Evolutionary conservation across 2,329 filamentous ascomycete species (phyloP).

Genomic region (Apiospora marii): DNA sequence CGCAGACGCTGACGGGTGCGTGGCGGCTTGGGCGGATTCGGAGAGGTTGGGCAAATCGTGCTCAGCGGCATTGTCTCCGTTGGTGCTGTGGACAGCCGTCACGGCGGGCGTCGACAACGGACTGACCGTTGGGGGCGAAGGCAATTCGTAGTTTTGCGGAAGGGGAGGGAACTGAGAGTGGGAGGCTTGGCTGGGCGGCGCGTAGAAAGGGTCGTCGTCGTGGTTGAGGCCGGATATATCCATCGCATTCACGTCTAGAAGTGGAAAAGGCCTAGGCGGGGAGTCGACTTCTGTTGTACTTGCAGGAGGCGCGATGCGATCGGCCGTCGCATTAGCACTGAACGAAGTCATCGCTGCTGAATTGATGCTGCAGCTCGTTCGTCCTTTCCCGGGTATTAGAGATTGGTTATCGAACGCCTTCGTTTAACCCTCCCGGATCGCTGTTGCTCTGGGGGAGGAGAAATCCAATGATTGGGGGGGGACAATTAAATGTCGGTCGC

Average conservation of each 20-base stretch:
- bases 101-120: slow-evolving; percentile 45
- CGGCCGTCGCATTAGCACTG: slow-evolving; percentile 17
- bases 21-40: slow-evolving; percentile 30
- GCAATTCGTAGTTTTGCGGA: slow-evolving; percentile 30
- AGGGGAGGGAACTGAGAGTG: background rate
- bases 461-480: slow-evolving; percentile 20
- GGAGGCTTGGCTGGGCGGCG: background rate
- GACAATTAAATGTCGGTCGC: slow-evolving; percentile 22
- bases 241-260: slow-evolving; percentile 14
- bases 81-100: slow-evolving; percentile 37
- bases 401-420: slow-evolving; percentile 8
- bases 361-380: slow-evolving; percentile 17
- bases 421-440: slow-evolving; percentile 11
- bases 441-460: slow-evolving; percentile 6
- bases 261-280: slow-evolving; percentile 19
- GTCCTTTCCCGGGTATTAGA: slow-evolving; percentile 15
- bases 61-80: slow-evolving; percentile 40
- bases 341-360: slow-evolving; percentile 20
- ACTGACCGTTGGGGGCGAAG: slow-evolving; percentile 45
- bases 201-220: slow-evolving; percentile 17
- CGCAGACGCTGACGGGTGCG: slow-evolving; percentile 24
- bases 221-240: slow-evolving; percentile 15
- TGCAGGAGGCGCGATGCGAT: slow-evolving; percentile 14
- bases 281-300: slow-evolving; percentile 10
- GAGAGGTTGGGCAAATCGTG: slow-evolving; percentile 34